These are phyloP conservation scores for Schizophyllum commune DNA, from an alignment of 1,284 basidiomycete genomes.

Conservation along the genomic window DNA sequence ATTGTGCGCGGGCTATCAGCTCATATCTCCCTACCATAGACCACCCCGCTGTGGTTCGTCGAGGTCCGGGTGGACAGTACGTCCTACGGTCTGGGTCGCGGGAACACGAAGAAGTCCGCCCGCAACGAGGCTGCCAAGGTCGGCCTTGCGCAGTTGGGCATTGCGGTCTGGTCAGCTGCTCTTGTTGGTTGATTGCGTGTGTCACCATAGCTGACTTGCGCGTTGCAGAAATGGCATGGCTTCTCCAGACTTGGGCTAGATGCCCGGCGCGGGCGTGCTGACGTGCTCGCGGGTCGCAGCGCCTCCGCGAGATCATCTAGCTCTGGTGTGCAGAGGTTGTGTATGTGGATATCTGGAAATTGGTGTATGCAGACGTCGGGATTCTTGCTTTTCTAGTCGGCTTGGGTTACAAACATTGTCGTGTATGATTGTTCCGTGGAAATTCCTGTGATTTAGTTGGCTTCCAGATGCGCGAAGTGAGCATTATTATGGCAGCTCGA, in stretches of 20 bases:
- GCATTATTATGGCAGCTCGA: too few species aligned
- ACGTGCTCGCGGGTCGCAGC: constrained; percentile 24
- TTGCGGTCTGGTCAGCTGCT: constrained; percentile 31
- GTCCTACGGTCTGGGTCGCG: constrained; percentile 50
- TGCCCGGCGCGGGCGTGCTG: constrained; percentile 17
- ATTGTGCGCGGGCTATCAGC: constrained; percentile 9
- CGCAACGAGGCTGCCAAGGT: constrained; percentile 64
- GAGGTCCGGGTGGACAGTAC: constrained; percentile 52
- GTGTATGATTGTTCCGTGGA: too few species aligned
- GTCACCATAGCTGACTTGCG: neutral
- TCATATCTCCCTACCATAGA: constrained; percentile 31
- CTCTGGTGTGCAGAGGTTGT: constrained; percentile 47
- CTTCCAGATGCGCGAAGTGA: too few species aligned
- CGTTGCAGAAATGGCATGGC: constrained; percentile 29
- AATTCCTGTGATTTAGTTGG: too few species aligned
- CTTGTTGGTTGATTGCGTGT: neutral
- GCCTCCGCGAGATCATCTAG: neutral
- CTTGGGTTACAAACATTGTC: too few species aligned
- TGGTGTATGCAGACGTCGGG: too few species aligned
- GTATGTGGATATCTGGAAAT: constrained; percentile 22
- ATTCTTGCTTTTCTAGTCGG: too few species aligned
- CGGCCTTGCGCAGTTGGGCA: constrained; percentile 42
- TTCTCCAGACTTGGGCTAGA: constrained; percentile 53
- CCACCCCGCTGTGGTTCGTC: constrained; percentile 67
- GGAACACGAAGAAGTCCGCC: constrained; percentile 68